Evolutionary conservation across 768 basidiomycete species (phyloP).

Genomic region (Collybia sordida): DNA sequence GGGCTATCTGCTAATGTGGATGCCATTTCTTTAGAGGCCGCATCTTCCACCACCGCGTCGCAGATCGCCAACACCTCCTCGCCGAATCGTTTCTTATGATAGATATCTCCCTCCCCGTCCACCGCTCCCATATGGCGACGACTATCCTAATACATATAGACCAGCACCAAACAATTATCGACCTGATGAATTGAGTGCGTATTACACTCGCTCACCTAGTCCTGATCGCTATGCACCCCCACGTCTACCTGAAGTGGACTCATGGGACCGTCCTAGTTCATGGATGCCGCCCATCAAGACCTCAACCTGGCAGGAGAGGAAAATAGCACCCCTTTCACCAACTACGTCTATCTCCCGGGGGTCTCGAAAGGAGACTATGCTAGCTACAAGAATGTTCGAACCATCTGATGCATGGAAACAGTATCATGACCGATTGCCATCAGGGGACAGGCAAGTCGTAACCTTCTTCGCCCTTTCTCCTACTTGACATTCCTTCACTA

Average conservation of each 20-base stretch:
- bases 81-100: constrained; percentile 46
- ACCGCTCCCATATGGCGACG: background rate
- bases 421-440: constrained; percentile 45
- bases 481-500: constrained; percentile 2
- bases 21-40: constrained; percentile 29
- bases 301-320: constrained; percentile 41
- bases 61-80: constrained; percentile 48
- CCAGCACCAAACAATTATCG: constrained; percentile 14
- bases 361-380: constrained; percentile 30
- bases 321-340: constrained; percentile 38
- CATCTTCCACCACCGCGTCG: constrained; percentile 34
- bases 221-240: constrained; percentile 48
- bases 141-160: constrained; percentile 13
- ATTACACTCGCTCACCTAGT: constrained; percentile 49
- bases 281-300: constrained; percentile 36
- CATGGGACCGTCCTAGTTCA: constrained; percentile 44
- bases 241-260: constrained; percentile 38
- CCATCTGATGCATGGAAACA: constrained; percentile 75
- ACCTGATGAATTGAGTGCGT: constrained; percentile 21
- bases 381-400: constrained; percentile 60
- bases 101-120: constrained; percentile 42
- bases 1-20: constrained; percentile 10
- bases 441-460: constrained; percentile 36
- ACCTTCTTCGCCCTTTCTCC: background rate
- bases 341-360: constrained; percentile 25